These are phyloP conservation scores for Rubroboletus pulcherrimus DNA, from an alignment of 768 basidiomycete species.

Conservation along the genomic window DNA sequence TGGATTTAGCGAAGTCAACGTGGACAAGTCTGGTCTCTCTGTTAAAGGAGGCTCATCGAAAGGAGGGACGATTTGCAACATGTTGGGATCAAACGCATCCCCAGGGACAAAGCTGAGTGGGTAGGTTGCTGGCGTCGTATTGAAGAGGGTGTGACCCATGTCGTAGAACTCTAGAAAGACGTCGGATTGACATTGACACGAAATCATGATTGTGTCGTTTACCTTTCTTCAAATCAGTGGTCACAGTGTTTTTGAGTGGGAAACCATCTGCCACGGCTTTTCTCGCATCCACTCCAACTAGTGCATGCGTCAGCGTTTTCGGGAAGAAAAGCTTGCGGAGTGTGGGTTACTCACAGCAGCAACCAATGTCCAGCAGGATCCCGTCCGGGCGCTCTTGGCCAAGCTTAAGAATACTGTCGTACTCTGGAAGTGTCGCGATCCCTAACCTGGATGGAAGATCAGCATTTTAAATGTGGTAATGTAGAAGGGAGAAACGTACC, in stretches of 20 bases:
- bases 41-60: slow-evolving; percentile 24
- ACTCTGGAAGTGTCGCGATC: slow-evolving; percentile 15
- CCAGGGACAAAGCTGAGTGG: slow-evolving; percentile 52
- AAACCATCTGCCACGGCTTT: slow-evolving; percentile 42
- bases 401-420: slow-evolving; percentile 31
- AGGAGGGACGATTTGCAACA: slow-evolving; percentile 36
- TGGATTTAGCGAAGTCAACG: slow-evolving; percentile 43
- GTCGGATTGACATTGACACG: not conserved
- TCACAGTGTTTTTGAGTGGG: slow-evolving; percentile 37
- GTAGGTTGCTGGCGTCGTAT: slow-evolving; percentile 47
- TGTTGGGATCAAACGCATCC: slow-evolving; percentile 46
- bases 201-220: not conserved
- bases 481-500: slow-evolving; percentile 2
- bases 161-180: slow-evolving; percentile 48
- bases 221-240: slow-evolving; percentile 40
- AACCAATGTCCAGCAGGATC: slow-evolving; percentile 44
- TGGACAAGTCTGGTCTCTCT: slow-evolving; percentile 26
- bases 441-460: slow-evolving; percentile 4
- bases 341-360: slow-evolving; percentile 36
- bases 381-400: slow-evolving; percentile 34
- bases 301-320: not conserved
- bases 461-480: not conserved
- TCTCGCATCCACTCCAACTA: slow-evolving; percentile 35
- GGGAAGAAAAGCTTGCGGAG: not conserved
- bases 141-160: slow-evolving; percentile 60